phyloP scores from a whole-genome alignment of 116 monocot genomes.

The Phalaenopsis hybrid region DNA sequence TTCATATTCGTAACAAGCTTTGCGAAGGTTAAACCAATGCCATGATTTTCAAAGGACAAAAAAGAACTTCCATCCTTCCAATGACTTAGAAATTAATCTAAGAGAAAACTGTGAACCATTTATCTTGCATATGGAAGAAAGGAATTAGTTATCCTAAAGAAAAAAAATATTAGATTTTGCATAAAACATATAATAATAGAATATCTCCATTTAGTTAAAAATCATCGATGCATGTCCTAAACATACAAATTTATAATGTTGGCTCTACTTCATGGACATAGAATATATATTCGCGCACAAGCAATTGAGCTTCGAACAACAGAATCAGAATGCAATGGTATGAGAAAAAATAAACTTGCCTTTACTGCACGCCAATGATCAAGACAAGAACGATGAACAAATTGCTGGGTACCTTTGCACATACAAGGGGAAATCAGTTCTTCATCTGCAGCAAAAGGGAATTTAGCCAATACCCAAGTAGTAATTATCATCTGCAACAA shows the following conservation, averaged over 20 bases:
- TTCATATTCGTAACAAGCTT: no score
- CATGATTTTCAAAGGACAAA: not conserved
- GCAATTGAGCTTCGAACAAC: not conserved
- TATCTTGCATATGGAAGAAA: not conserved
- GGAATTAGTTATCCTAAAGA: not conserved
- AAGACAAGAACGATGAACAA: conserved; percentile 90
- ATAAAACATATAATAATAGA: not conserved
- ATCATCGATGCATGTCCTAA: not conserved
- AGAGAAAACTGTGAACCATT: not conserved
- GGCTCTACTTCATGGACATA: not conserved
- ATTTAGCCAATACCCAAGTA: not conserved
- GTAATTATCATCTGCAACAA: not conserved
- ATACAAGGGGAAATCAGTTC: conserved; percentile 90
- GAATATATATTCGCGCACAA: not conserved
- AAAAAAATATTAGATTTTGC: not conserved
- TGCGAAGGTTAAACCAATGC: not conserved
- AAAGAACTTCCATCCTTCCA: not conserved
- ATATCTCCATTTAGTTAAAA: not conserved
- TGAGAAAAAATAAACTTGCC: conserved; percentile 25
- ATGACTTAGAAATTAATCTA: not conserved
- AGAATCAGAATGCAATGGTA: not conserved
- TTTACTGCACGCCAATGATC: conserved; percentile 94
- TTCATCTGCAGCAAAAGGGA: conserved; percentile 31
- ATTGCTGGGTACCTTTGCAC: conserved; percentile 95
- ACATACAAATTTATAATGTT: not conserved